A percentile compares a stretch with the other conserved stretches of the same genome.
phyloP scores from a whole-genome alignment of 1,284 basidiomycete genomes.

The Malassezia pachydermatis region DNA sequence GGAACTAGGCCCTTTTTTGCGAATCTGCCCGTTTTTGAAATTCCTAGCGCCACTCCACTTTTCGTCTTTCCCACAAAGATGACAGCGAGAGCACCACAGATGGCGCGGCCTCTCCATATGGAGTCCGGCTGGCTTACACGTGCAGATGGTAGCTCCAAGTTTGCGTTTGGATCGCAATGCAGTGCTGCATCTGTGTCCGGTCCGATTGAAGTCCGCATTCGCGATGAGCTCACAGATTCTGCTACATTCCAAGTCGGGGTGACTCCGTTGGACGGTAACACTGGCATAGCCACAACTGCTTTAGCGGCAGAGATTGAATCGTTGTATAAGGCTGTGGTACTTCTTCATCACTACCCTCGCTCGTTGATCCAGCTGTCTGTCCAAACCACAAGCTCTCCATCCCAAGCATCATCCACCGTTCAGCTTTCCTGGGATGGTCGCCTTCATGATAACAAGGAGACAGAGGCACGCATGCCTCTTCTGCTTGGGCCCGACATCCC shows the following conservation, averaged over 20 bases:
- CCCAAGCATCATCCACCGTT: conserved; percentile 3
- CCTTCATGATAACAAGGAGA: background rate
- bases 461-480: conserved; percentile 18
- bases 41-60: background rate
- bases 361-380: conserved; percentile 59
- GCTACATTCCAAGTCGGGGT: conserved; percentile 53
- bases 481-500: conserved; percentile 38
- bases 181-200: conserved; percentile 51
- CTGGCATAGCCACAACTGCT: conserved; percentile 21
- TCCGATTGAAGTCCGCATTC: conserved; percentile 53
- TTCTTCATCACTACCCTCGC: conserved; percentile 52
- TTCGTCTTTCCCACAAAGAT: background rate
- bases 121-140: conserved; percentile 7
- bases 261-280: conserved; percentile 50
- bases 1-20: too few species aligned
- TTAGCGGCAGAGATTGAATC: conserved; percentile 14
- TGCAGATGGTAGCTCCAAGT: conserved; percentile 31
- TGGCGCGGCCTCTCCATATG: too few species aligned
- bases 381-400: conserved; percentile 51
- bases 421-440: conserved; percentile 4
- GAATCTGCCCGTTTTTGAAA: too few species aligned
- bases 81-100: too few species aligned
- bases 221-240: conserved; percentile 52
- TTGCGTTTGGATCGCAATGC: conserved; percentile 25
- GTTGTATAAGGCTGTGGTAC: conserved; percentile 45